Conservation (phyloP, 352 stramenopile species). For the Plasmopara viticola region DNA sequence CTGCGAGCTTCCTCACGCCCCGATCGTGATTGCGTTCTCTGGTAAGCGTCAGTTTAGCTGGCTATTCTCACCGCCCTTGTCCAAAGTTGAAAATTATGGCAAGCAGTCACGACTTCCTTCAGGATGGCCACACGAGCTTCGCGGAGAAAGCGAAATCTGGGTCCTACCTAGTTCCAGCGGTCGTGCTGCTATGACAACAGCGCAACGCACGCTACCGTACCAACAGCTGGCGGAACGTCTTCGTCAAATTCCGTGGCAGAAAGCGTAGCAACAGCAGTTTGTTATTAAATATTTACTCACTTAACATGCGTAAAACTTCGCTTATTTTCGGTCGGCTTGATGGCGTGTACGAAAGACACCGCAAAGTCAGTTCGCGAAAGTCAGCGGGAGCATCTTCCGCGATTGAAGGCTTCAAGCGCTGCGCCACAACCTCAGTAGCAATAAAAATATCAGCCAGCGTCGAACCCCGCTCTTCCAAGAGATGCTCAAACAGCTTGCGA, state of each 20-base stretch:
- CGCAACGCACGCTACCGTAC: slow-evolving; percentile 62
- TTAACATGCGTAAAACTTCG: slow-evolving; percentile 36
- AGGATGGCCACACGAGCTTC: slow-evolving; percentile 62
- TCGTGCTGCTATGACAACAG: slow-evolving; percentile 71
- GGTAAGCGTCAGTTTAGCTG: slow-evolving; percentile 85
- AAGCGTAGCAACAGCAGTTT: slow-evolving; percentile 13
- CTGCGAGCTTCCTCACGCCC: slow-evolving; percentile 43
- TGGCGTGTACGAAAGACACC: slow-evolving; percentile 48
- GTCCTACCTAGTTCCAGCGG: slow-evolving; percentile 81
- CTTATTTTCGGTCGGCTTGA: slow-evolving; percentile 33
- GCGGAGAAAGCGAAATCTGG: slow-evolving; percentile 64
- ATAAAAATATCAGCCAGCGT: slow-evolving; percentile 64
- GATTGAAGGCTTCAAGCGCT: slow-evolving; percentile 35
- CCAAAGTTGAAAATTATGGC: slow-evolving; percentile 58
- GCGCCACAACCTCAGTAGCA: slow-evolving; percentile 38
- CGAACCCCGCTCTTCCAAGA: slow-evolving; percentile 37
- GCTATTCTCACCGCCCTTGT: slow-evolving; percentile 66
- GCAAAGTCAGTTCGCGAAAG: slow-evolving; percentile 34
- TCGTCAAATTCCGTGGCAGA: slow-evolving; percentile 47
- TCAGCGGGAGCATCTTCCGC: slow-evolving; percentile 36
- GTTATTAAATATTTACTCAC: slow-evolving; percentile 21
- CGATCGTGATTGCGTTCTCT: slow-evolving; percentile 77
- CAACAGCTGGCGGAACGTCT: slow-evolving; percentile 57
- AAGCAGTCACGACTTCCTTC: slow-evolving; percentile 49
- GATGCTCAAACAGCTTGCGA: slow-evolving; percentile 35